Percentiles rank a stretch among this genome's conserved stretches.
These are phyloP conservation scores for Psilocybe sp. DNA, from an alignment of 768 basidiomycete genomes.

Conservation along the genomic window DNA sequence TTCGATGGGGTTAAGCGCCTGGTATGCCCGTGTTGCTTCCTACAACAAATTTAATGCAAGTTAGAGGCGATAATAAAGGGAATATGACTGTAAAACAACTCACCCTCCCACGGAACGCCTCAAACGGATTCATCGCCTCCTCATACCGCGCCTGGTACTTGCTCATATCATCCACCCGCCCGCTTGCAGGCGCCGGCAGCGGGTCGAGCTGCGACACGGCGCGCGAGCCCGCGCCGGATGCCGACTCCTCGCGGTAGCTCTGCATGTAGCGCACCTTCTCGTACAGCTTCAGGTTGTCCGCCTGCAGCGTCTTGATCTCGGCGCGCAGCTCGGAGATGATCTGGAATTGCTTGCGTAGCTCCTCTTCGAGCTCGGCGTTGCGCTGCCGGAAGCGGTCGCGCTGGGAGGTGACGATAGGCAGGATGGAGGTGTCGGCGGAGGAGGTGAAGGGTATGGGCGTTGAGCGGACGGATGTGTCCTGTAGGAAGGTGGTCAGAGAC, in stretches of 20 bases:
- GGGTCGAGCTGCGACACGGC: slow-evolving; percentile 69
- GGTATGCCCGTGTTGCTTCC: slow-evolving; percentile 95
- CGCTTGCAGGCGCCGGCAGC: slow-evolving; percentile 43
- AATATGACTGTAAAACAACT: slow-evolving; percentile 28
- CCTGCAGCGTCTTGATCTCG: slow-evolving; percentile 89
- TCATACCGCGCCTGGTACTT: slow-evolving; percentile 92
- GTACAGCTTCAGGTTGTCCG: slow-evolving; percentile 95
- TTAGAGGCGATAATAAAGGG: neutral
- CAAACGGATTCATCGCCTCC: slow-evolving; percentile 97
- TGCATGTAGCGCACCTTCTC: slow-evolving; percentile 99
- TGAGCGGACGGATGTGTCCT: slow-evolving; percentile 37
- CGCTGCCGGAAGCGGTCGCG: slow-evolving; percentile 96
- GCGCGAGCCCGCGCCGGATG: slow-evolving; percentile 45
- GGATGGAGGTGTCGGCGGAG: slow-evolving; percentile 87
- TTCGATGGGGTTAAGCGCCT: slow-evolving; percentile 89
- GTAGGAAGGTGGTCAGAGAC: neutral
- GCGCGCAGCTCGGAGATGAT: slow-evolving; percentile 90
- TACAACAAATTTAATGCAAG: slow-evolving; percentile 25
- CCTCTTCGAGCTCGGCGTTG: slow-evolving; percentile 96
- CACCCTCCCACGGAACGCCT: slow-evolving; percentile 93
- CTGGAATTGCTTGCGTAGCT: slow-evolving; percentile 93
- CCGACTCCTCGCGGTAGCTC: slow-evolving; percentile 81
- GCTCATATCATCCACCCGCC: slow-evolving; percentile 68
- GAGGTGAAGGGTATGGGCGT: slow-evolving; percentile 71
- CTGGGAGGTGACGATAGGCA: slow-evolving; percentile 98